Conservation (phyloP, 2,329 filamentous ascomycete genomes). For the Delphinella strobiligena region DNA sequence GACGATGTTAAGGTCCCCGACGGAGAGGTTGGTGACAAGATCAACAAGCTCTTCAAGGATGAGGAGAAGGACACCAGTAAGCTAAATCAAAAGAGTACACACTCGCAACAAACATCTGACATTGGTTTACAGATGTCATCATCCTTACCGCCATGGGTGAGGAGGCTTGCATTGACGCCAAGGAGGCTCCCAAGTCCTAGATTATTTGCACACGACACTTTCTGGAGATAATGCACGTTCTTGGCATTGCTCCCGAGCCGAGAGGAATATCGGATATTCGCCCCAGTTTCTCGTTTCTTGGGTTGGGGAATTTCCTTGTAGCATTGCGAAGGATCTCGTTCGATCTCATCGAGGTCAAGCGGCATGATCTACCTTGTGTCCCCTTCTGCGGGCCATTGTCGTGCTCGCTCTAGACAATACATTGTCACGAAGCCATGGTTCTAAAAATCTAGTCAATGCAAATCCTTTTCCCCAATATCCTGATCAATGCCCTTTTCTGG, state of each 20-base stretch:
- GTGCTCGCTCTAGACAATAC: conserved; percentile 9
- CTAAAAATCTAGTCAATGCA: conserved; percentile 8
- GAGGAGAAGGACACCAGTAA: conserved; percentile 93
- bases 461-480: conserved; percentile 7
- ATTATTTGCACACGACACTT: conserved; percentile 7
- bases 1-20: conserved; percentile 92
- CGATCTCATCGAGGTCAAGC: conserved; percentile 8
- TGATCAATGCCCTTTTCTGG: too few relatives aligned
- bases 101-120: background rate
- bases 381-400: conserved; percentile 6
- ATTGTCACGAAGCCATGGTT: conserved; percentile 11
- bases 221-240: conserved; percentile 5
- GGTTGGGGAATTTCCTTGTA: background rate
- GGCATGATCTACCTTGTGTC: conserved; percentile 7
- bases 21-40: conserved; percentile 77
- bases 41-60: conserved; percentile 62
- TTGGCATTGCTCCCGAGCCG: conserved; percentile 12
- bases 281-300: background rate
- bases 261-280: conserved; percentile 7
- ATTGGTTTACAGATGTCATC: conserved; percentile 59
- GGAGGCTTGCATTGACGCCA: conserved; percentile 82
- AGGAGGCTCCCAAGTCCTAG: conserved; percentile 60
- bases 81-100: conserved; percentile 26
- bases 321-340: conserved; percentile 6
- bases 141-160: conserved; percentile 95